phyloP scores from a whole-genome alignment of 352 stramenopile species.

The Globisporangium spiculum region DNA sequence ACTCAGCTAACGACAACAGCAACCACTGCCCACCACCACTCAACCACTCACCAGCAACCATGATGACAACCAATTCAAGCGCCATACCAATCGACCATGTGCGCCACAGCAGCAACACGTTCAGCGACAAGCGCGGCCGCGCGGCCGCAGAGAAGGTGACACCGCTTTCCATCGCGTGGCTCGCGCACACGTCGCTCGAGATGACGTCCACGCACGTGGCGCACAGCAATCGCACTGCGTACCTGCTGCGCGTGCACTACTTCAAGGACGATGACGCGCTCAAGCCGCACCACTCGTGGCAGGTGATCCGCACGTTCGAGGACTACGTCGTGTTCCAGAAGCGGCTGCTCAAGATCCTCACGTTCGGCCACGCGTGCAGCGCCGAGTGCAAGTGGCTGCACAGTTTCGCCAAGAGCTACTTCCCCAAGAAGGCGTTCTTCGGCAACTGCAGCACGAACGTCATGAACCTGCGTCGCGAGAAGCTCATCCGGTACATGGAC shows the following conservation, averaged over 20 bases:
- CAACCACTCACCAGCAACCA: background rate
- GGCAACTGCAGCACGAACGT: background rate
- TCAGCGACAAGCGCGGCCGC: background rate
- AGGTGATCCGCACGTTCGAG: slow-evolving; percentile 27
- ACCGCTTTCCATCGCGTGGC: background rate
- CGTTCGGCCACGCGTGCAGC: slow-evolving; percentile 52
- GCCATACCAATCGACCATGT: background rate
- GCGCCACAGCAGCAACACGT: slow-evolving; percentile 3
- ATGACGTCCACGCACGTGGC: background rate
- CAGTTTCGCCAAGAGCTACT: slow-evolving; percentile 58
- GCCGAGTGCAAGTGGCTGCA: slow-evolving; percentile 68
- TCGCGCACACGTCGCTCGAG: background rate
- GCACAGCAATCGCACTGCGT: background rate
- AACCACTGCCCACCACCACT: background rate
- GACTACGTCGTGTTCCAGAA: slow-evolving; percentile 46
- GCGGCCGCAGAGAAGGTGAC: background rate
- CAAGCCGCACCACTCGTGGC: background rate
- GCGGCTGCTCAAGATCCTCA: slow-evolving; percentile 39
- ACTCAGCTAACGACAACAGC: background rate
- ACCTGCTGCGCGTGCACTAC: background rate
- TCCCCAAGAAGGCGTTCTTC: slow-evolving; percentile 43
- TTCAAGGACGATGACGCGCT: no score
- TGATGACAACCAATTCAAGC: background rate
- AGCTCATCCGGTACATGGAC: slow-evolving; percentile 28
- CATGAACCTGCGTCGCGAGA: slow-evolving; percentile 18